These are phyloP conservation scores for Brettanomyces bruxellensis DNA, from an alignment of 805 yeast species.

Conservation along the genomic window DNA sequence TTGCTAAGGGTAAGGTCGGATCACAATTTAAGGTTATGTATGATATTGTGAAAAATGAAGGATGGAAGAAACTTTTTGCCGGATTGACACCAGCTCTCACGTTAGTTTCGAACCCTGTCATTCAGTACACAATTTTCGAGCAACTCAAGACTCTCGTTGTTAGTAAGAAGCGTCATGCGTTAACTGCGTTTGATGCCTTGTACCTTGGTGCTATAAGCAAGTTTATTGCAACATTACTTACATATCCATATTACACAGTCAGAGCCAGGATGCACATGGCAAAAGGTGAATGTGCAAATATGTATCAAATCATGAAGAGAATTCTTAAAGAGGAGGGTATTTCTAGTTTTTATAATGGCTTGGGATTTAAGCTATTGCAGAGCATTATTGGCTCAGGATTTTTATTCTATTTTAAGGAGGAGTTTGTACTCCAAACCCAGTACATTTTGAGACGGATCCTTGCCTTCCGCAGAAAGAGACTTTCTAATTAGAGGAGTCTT, in stretches of 20 bases:
- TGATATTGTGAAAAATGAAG: conserved; percentile 63
- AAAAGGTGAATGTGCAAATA: conserved; percentile 20
- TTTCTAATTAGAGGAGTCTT: neutral
- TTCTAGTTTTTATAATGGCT: conserved; percentile 72
- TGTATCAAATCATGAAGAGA: conserved; percentile 43
- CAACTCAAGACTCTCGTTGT: conserved; percentile 64
- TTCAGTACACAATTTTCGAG: conserved; percentile 88
- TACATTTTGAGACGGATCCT: conserved; percentile 32
- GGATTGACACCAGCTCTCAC: conserved; percentile 86
- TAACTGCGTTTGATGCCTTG: conserved; percentile 72
- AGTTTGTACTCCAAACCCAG: conserved; percentile 54
- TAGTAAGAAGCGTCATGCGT: conserved; percentile 39
- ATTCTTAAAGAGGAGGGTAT: conserved; percentile 66
- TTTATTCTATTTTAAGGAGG: conserved; percentile 84
- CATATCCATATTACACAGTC: conserved; percentile 87
- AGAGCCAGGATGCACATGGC: conserved; percentile 82
- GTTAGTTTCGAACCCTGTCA: conserved; percentile 79
- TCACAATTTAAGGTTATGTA: conserved; percentile 47
- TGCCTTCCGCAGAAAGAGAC: conserved; percentile 1
- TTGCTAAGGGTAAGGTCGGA: conserved; percentile 22
- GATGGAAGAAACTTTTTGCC: conserved; percentile 62
- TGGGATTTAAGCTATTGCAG: conserved; percentile 71
- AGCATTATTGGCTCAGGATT: conserved; percentile 85
- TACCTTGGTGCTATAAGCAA: conserved; percentile 85
- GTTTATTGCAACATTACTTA: conserved; percentile 76